Evolutionary conservation across 208 protist species (phyloP).

Genomic region (Wallacemonas sp.): DNA sequence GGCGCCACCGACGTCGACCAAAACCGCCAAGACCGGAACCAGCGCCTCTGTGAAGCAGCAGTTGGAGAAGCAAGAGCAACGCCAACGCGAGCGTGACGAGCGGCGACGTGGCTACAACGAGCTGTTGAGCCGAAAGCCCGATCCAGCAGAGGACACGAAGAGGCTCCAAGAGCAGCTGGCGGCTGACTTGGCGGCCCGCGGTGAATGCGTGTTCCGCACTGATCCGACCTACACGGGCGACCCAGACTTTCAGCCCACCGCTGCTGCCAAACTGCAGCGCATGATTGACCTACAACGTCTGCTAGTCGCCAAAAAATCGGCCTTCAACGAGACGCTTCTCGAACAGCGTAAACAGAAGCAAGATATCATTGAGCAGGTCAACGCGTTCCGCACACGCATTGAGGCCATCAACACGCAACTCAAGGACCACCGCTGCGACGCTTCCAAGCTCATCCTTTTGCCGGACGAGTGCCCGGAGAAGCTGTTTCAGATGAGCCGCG

Average conservation of each 20-base stretch:
- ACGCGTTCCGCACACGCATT: conserved; percentile 62
- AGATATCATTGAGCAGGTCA: conserved; percentile 63
- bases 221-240: conserved; percentile 82
- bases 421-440: conserved; percentile 27
- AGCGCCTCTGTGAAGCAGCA: conserved; percentile 76
- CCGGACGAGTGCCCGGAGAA: conserved; percentile 73
- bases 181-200: conserved; percentile 70
- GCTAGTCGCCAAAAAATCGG: conserved; percentile 75
- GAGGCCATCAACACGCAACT: conserved; percentile 77
- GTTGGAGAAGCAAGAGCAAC: conserved; percentile 88
- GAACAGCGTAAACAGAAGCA: conserved; percentile 89
- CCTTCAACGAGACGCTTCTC: conserved; percentile 93
- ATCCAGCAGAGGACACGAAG: conserved; percentile 80
- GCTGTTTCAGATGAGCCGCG: conserved; percentile 56
- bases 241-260: conserved; percentile 88
- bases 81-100: conserved; percentile 74
- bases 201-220: conserved; percentile 95
- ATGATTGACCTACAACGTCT: conserved; percentile 91
- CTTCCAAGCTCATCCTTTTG: conserved; percentile 25
- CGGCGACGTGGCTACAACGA: conserved; percentile 62
- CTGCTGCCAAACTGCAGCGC: conserved; percentile 92
- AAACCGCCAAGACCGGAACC: conserved; percentile 26
- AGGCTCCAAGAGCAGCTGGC: conserved; percentile 56
- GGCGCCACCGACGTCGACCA: conserved; percentile 1
- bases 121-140: conserved; percentile 73